Evolutionary conservation across 768 basidiomycete genomes (phyloP).

Genomic region (Boletus barrowsii): DNA sequence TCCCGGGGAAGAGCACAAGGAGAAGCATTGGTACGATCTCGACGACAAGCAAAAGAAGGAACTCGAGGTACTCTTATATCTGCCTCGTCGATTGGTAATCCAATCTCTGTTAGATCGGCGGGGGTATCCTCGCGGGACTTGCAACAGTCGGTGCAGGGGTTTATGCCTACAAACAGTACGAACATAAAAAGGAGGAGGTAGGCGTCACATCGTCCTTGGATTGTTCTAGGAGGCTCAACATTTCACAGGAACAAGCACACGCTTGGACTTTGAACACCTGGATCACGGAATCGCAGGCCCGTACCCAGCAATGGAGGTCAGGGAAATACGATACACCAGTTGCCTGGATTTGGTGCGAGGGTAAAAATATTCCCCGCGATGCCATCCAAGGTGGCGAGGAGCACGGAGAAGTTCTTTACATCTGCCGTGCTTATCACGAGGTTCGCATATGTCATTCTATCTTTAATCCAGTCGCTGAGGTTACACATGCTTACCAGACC

Average conservation of each 20-base stretch:
- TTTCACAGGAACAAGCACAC: constrained; percentile 45
- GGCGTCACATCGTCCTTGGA: background rate
- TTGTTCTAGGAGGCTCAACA: background rate
- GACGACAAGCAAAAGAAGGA: constrained; percentile 55
- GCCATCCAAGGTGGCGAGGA: constrained; percentile 61
- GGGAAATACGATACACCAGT: constrained; percentile 45
- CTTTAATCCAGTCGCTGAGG: background rate
- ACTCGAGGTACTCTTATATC: constrained; percentile 43
- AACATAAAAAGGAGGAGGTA: constrained; percentile 58
- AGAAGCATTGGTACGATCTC: constrained; percentile 56
- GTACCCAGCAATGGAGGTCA: constrained; percentile 46
- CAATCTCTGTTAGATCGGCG: constrained; percentile 50
- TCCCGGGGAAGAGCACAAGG: constrained; percentile 41
- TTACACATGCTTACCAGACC: constrained; percentile 36
- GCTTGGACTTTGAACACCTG: constrained; percentile 52
- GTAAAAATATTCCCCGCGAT: constrained; percentile 53
- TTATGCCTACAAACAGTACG: constrained; percentile 52
- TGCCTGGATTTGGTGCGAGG: constrained; percentile 62
- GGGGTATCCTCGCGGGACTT: constrained; percentile 56
- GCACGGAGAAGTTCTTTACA: constrained; percentile 49
- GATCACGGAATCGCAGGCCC: constrained; percentile 53
- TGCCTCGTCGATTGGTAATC: background rate
- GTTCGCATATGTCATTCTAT: constrained; percentile 32
- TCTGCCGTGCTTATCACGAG: constrained; percentile 57
- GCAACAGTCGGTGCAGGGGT: constrained; percentile 50